Evolutionary conservation across 108 stramenopile genomes (phyloP).

Genomic region (Bacterosira constricta): DNA sequence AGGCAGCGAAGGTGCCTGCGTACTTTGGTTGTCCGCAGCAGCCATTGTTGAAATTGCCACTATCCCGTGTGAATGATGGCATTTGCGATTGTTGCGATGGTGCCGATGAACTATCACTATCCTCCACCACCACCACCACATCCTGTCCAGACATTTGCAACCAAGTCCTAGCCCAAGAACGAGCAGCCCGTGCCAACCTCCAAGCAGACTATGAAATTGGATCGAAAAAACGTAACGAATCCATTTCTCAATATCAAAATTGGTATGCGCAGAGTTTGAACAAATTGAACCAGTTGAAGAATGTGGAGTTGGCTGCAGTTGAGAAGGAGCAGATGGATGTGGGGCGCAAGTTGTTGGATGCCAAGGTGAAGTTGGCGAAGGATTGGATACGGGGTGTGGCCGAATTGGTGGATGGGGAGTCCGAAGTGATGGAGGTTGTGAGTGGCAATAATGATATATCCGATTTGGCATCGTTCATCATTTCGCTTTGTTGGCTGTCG

Average conservation of each 20-base stretch:
- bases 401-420: conserved; percentile 1
- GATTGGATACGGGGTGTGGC: neutral
- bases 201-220: conserved; percentile 47
- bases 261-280: conserved; percentile 15
- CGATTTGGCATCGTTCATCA: conserved; percentile 54
- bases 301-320: neutral
- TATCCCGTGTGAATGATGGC: conserved; percentile 70
- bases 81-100: conserved; percentile 89
- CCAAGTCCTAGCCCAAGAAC: conserved; percentile 57
- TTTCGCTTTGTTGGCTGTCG: conserved; percentile 67
- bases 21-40: conserved; percentile 68
- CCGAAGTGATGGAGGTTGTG: neutral
- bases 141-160: conserved; percentile 68
- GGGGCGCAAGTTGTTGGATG: conserved; percentile 13
- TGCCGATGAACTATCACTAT: conserved; percentile 50
- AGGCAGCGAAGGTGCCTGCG: neutral
- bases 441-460: conserved; percentile 1
- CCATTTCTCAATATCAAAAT: conserved; percentile 45
- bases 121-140: neutral
- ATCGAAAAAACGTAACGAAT: conserved; percentile 38
- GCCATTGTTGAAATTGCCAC: conserved; percentile 51
- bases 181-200: conserved; percentile 28
- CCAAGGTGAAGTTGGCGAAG: neutral
- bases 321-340: neutral
- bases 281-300: conserved; percentile 23